Percentiles rank a stretch among this genome's conserved stretches.
phyloP scores from a whole-genome alignment of 352 stramenopile species.

The Globisporangium carolinianum region DNA sequence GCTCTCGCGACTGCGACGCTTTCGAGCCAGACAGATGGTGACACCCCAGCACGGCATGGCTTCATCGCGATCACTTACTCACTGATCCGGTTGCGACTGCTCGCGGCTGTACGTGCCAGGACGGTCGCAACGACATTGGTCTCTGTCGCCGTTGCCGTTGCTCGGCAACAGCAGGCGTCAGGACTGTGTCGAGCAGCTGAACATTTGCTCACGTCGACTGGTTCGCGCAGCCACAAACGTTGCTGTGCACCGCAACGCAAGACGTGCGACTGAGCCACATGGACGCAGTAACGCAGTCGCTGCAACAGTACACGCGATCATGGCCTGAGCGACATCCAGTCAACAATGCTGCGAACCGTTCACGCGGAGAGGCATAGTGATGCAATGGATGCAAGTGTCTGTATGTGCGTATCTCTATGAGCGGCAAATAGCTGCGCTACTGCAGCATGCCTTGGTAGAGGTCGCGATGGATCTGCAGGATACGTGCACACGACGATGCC shows the following conservation, averaged over 20 bases:
- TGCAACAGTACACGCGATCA: not conserved
- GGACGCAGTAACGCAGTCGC: not conserved
- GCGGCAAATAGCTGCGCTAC: not conserved
- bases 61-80: not conserved
- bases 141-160: too few relatives aligned
- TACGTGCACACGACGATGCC: conserved; percentile 47
- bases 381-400: too few relatives aligned
- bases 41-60: not conserved
- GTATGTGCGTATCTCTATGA: too few relatives aligned
- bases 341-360: too few relatives aligned
- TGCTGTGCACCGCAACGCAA: not conserved
- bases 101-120: not conserved
- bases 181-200: too few relatives aligned
- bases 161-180: too few relatives aligned
- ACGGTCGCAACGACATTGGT: too few relatives aligned
- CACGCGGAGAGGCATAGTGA: too few relatives aligned
- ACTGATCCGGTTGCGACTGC: not conserved
- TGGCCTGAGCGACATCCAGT: too few relatives aligned
- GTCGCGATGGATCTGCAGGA: conserved; percentile 61
- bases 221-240: too few relatives aligned
- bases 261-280: not conserved
- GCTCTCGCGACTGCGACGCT: not conserved
- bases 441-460: conserved; percentile 29
- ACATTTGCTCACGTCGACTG: too few relatives aligned
- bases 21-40: conserved; percentile 4